Evolutionary conservation across 768 basidiomycete genomes (phyloP), one percentile per base, ranked within the genome.

Genomic region (Scleroderma citrinum): DNA sequence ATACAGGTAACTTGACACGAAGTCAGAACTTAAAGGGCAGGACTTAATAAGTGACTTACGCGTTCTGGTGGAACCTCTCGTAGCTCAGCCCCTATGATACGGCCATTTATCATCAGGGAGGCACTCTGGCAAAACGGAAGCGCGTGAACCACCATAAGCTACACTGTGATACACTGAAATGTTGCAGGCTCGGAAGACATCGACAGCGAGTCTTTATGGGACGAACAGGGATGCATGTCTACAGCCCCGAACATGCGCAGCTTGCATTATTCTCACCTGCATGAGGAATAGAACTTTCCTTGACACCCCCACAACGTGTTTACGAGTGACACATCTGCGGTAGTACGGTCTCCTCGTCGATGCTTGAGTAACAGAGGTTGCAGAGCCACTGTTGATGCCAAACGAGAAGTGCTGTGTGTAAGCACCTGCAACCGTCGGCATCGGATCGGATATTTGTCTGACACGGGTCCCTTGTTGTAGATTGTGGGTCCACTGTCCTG

Each of bases 81-180:
- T 24, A 66, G 60, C 39, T 67, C 65, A 39, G 52, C 51, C 31
- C 65, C 66, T 38, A 66, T 59, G 47, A 63, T 55, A 53, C 66
- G 62, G 35, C 58, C 59, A 56, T 57, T 55, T 48, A 52, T 54
- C 59, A 62, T 64, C 51, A 41, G 45, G 50, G 31, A 3, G 13
- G 34, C 12, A n/a, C n/a, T 35, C n/a, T 35, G 34, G 13, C 34
- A 12, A 13, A n/a, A 47, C 49, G 50, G 54, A 30, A 21, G 36
- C 20, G 38, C 50, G 54, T 62, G 56, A 56, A 50, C 24, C 34
- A 49, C 47, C 35, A 46, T 46, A 48, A 44, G 44, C 43, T 24
- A 42, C 52, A 53, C 41, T 52, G 59, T 61, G 30, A 52, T 19
- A 37, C 44, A 49, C 55, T 29, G 48, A 40, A 53, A 56, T 46